Conservation (phyloP, 148 eudicot species). For the Agrostemma githago region DNA sequence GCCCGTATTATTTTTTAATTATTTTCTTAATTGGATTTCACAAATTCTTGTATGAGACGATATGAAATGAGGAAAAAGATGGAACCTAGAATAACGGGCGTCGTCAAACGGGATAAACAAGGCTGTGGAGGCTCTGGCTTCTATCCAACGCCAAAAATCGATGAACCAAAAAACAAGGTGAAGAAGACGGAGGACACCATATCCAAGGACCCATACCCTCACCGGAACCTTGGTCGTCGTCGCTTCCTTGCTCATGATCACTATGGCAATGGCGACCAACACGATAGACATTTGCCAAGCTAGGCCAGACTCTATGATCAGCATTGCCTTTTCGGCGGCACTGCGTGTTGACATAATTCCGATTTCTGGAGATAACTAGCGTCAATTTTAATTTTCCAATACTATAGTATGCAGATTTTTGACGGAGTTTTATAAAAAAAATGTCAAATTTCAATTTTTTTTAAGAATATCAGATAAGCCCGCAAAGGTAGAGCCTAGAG, state of each 20-base stretch:
- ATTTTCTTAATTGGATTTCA: too few species aligned
- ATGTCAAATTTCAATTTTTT: too few species aligned
- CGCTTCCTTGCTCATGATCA: slow-evolving; percentile 45
- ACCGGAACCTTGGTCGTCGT: slow-evolving; percentile 41
- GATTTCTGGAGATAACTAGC: too few species aligned
- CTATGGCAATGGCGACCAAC: slow-evolving; percentile 29
- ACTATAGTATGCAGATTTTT: too few species aligned
- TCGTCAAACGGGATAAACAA: not conserved
- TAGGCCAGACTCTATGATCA: slow-evolving; percentile 55
- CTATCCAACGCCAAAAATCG: slow-evolving; percentile 47
- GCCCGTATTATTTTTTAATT: too few species aligned
- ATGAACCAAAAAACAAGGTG: slow-evolving; percentile 65
- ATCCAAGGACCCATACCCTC: slow-evolving; percentile 71
- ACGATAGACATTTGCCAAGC: slow-evolving; percentile 59
- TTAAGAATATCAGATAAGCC: too few species aligned
- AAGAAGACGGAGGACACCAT: slow-evolving; percentile 55
- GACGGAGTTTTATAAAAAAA: not conserved
- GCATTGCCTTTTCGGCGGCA: slow-evolving; percentile 35
- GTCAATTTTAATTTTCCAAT: too few species aligned
- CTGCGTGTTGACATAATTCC: too few species aligned
- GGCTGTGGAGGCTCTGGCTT: slow-evolving; percentile 1
- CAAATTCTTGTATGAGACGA: too few species aligned
- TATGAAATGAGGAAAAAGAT: too few species aligned
- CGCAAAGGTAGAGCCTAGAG: too few species aligned
- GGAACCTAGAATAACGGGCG: not conserved